These are phyloP conservation scores for Boletus insuetus DNA, from an alignment of 768 basidiomycete species.

Conservation along the genomic window DNA sequence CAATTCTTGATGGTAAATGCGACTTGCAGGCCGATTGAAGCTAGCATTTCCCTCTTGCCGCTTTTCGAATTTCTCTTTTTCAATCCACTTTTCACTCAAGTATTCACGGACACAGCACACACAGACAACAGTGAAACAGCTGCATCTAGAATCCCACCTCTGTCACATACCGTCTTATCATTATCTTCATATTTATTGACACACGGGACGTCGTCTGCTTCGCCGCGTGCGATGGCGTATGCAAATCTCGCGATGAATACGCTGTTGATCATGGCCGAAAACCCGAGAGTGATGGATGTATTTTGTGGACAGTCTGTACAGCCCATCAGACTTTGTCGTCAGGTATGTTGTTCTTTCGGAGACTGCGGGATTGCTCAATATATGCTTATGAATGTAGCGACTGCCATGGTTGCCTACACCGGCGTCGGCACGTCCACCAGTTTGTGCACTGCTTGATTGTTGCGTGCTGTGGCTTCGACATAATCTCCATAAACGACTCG, in stretches of 20 bases:
- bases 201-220: conserved; percentile 61
- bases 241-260: conserved; percentile 56
- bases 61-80: conserved; percentile 57
- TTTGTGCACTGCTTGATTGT: conserved; percentile 65
- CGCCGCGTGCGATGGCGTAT: conserved; percentile 59
- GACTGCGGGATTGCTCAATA: background rate
- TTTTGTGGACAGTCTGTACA: conserved; percentile 43
- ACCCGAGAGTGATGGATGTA: conserved; percentile 43
- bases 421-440: conserved; percentile 39
- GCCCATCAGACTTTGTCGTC: conserved; percentile 57
- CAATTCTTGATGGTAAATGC: background rate
- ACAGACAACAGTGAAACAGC: conserved; percentile 25
- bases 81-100: conserved; percentile 48
- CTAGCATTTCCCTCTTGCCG: conserved; percentile 55
- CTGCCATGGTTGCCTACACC: conserved; percentile 48
- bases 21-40: conserved; percentile 57
- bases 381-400: conserved; percentile 36
- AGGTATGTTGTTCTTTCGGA: conserved; percentile 38
- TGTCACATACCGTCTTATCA: conserved; percentile 49
- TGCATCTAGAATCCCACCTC: conserved; percentile 29
- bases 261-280: conserved; percentile 51
- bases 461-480: conserved; percentile 70
- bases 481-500: conserved; percentile 61
- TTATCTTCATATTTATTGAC: conserved; percentile 64
- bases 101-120: conserved; percentile 41